phyloP scores from a whole-genome alignment of 2,329 filamentous ascomycete species.

The Thermoascus crustaceus region DNA sequence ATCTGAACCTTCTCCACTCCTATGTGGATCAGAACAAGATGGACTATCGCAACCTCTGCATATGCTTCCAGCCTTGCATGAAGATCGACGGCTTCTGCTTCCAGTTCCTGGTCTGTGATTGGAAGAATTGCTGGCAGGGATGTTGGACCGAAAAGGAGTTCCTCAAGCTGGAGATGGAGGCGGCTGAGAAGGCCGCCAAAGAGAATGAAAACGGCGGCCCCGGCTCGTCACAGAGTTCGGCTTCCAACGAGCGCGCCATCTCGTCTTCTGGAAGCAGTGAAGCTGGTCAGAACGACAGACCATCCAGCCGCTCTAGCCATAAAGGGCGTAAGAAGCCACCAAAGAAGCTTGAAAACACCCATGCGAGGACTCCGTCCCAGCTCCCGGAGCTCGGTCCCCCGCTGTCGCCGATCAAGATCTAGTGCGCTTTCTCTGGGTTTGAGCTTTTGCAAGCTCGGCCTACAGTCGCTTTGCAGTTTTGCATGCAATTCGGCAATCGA shows the following conservation, averaged over 20 bases:
- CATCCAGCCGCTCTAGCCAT: constrained; percentile 21
- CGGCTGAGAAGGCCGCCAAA: constrained; percentile 25
- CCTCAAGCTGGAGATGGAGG: constrained; percentile 50
- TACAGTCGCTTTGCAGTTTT: too few relatives aligned
- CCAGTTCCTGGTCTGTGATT: constrained; percentile 88
- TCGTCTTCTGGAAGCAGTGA: constrained; percentile 61
- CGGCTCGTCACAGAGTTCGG: constrained; percentile 12
- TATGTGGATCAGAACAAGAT: constrained; percentile 97
- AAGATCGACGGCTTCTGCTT: constrained; percentile 94
- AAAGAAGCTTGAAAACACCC: constrained; percentile 26
- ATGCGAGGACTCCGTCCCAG: constrained; percentile 33
- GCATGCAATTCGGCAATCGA: too few relatives aligned
- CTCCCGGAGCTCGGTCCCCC: constrained; percentile 41
- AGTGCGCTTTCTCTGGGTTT: constrained; percentile 9
- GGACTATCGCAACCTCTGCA: constrained; percentile 91
- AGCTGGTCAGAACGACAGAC: constrained; percentile 30
- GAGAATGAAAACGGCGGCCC: constrained; percentile 17
- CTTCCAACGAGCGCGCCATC: constrained; percentile 47
- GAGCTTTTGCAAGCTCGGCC: too few relatives aligned
- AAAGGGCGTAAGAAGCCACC: constrained; percentile 24
- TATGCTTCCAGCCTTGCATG: constrained; percentile 95
- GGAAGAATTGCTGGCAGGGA: constrained; percentile 94
- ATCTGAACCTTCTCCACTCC: constrained; percentile 81
- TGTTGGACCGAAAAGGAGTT: constrained; percentile 83
- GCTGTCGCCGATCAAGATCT: constrained; percentile 41